Percentiles rank a stretch among this genome's conserved stretches.
phyloP scores from a whole-genome alignment of 139 green algal genomes.

The Closterium sp. region DNA sequence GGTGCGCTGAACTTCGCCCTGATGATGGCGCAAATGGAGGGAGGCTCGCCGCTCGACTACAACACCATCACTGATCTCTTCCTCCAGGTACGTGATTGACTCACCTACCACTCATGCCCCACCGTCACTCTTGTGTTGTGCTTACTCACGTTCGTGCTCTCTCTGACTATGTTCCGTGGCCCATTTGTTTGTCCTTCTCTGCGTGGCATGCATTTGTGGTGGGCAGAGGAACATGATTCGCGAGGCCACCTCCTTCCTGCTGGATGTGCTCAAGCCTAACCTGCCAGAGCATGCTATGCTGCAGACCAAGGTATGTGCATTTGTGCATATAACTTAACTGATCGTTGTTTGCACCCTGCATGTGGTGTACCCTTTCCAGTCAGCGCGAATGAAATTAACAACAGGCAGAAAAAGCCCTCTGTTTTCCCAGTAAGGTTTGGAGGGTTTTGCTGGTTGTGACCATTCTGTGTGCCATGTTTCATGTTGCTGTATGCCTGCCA shows the following conservation, averaged over 20 bases:
- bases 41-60: constrained; percentile 70
- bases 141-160: not conserved
- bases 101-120: not conserved
- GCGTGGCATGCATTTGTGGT: not conserved
- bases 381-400: too few species aligned
- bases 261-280: constrained; percentile 93
- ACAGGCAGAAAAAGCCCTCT: too few species aligned
- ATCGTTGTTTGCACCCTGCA: too few species aligned
- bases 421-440: too few species aligned
- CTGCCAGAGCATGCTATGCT: constrained; percentile 81
- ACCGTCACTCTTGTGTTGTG: not conserved
- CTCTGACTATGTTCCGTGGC: not conserved
- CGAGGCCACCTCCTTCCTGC: constrained; percentile 95
- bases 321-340: not conserved
- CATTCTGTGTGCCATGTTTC: too few species aligned
- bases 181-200: too few species aligned
- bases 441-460: too few species aligned
- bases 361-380: too few species aligned
- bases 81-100: constrained; percentile 64
- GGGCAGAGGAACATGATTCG: constrained; percentile 81
- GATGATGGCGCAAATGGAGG: constrained; percentile 84
- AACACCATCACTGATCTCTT: constrained; percentile 97
- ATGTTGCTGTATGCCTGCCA: too few species aligned
- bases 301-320: constrained; percentile 74
- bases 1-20: constrained; percentile 93